These are phyloP conservation scores for Chalaropsis ovoidea DNA, from an alignment of 2,329 filamentous ascomycete species.

Conservation along the genomic window DNA sequence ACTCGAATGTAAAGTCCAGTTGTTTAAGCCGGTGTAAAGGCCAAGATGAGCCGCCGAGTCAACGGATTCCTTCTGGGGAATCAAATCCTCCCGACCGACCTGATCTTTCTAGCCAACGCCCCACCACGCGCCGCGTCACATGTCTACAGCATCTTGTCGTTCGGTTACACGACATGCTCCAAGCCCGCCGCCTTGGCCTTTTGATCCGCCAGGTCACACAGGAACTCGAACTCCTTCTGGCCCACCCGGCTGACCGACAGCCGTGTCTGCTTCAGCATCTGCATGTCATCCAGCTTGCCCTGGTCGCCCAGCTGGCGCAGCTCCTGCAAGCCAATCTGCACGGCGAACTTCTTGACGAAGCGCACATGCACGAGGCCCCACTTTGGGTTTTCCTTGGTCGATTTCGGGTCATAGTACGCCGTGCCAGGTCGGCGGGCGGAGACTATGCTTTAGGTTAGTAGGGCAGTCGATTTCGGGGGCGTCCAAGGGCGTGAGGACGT, in stretches of 20 bases:
- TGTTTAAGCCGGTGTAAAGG: background rate
- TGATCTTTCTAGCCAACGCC: background rate
- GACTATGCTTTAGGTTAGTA: constrained; percentile 28
- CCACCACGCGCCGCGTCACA: background rate
- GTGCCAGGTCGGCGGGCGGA: constrained; percentile 32
- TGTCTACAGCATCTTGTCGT: background rate
- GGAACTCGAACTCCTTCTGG: constrained; percentile 53
- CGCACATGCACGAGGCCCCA: constrained; percentile 88
- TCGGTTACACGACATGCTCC: constrained; percentile 32
- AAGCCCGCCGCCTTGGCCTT: constrained; percentile 36
- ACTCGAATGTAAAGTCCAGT: background rate
- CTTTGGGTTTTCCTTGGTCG: constrained; percentile 43
- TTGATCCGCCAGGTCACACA: constrained; percentile 44
- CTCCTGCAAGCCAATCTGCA: constrained; percentile 59
- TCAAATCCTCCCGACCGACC: background rate
- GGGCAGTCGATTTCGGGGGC: background rate
- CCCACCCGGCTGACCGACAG: constrained; percentile 68
- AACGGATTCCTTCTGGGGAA: background rate
- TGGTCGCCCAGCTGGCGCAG: constrained; percentile 54
- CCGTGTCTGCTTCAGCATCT: constrained; percentile 71
- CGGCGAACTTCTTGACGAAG: constrained; percentile 71
- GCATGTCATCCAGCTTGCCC: constrained; percentile 60
- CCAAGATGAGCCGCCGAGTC: background rate
- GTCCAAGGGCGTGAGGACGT: constrained; percentile 30
- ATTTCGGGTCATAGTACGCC: constrained; percentile 76